These are phyloP conservation scores for Candolleomyces aberdarensis DNA, from an alignment of 768 basidiomycete species.

Conservation along the genomic window DNA sequence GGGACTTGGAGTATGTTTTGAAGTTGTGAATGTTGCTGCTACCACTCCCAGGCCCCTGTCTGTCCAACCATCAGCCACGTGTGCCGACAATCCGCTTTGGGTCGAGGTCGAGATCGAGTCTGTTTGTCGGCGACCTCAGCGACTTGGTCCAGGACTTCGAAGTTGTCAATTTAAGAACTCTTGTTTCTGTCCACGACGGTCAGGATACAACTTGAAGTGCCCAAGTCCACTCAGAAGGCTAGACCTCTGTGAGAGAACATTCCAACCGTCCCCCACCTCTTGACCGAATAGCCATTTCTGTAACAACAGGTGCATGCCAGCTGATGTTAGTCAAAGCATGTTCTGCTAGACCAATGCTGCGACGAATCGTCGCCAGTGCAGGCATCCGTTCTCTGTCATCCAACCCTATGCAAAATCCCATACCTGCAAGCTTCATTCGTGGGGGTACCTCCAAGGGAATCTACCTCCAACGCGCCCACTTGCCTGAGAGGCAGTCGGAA, in stretches of 20 bases:
- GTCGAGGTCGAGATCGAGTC: no score
- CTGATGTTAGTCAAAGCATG: not conserved
- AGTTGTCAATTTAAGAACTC: no score
- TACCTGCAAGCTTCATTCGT: constrained; percentile 56
- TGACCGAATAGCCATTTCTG: no score
- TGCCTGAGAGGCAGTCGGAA: constrained; percentile 47
- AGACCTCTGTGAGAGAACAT: no score
- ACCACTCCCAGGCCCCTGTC: not conserved
- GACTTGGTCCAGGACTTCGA: no score
- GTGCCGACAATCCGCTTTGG: no score
- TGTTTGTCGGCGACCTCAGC: no score
- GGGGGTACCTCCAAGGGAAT: constrained; percentile 81
- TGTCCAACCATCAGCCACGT: not conserved
- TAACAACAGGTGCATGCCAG: not conserved
- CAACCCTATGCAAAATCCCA: constrained; percentile 27
- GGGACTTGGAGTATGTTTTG: not conserved
- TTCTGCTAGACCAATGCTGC: not conserved
- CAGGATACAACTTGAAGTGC: no score
- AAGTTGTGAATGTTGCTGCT: not conserved
- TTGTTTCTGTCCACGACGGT: no score
- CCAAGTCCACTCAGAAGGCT: no score
- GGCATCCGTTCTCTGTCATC: constrained; percentile 1
- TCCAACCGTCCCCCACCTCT: no score
- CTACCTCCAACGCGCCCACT: constrained; percentile 51
- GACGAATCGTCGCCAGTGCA: not conserved